A percentile compares a stretch with the other conserved stretches of the same genome.
These are phyloP conservation scores for Ochetophila trinervis DNA, from an alignment of 306 rosid species.

Conservation along the genomic window DNA sequence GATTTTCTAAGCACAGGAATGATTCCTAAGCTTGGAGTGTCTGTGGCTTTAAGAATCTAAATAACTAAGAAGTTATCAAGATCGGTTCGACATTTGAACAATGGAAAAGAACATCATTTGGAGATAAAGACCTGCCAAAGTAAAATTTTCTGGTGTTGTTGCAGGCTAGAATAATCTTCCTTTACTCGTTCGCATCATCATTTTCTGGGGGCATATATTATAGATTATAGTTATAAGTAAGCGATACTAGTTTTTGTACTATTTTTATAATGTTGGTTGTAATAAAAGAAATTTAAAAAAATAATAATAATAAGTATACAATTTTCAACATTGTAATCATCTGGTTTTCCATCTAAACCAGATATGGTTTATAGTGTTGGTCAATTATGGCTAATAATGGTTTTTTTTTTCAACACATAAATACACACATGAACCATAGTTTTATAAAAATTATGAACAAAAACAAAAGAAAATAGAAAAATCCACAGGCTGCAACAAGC, in stretches of 20 bases:
- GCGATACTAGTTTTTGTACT: not conserved
- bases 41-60: conserved; percentile 52
- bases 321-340: too few relatives aligned
- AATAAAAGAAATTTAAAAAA: not conserved
- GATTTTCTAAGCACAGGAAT: conserved; percentile 31
- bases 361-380: too few relatives aligned
- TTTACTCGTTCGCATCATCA: not conserved
- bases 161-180: not conserved
- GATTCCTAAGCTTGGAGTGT: conserved; percentile 50
- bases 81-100: not conserved
- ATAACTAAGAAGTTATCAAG: not conserved
- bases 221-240: not conserved
- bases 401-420: too few relatives aligned
- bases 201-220: not conserved
- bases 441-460: too few relatives aligned
- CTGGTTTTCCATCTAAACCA: too few relatives aligned
- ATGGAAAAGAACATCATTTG: not conserved
- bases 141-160: not conserved
- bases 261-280: not conserved
- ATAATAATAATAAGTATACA: not conserved
- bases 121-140: not conserved
- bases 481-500: too few relatives aligned
- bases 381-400: too few relatives aligned
- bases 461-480: too few relatives aligned
- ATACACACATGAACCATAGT: too few relatives aligned